phyloP scores from a whole-genome alignment of 805 yeast genomes.

The Hagleromyces aurorensis region DNA sequence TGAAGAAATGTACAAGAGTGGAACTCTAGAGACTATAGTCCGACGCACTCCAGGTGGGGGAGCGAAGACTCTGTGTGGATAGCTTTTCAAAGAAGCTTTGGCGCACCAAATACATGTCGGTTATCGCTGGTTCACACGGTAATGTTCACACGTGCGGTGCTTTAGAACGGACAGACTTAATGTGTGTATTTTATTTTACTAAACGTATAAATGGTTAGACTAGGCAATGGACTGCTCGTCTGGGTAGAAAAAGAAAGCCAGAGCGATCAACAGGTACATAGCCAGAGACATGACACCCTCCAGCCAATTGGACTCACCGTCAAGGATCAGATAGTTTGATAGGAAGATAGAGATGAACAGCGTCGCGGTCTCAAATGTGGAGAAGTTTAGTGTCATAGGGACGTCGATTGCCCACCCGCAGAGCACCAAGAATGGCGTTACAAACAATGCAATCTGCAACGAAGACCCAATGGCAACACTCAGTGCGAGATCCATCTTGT shows the following conservation, averaged over 20 bases:
- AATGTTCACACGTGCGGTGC: too few species aligned
- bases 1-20: too few species aligned
- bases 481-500: constrained; percentile 95
- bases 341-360: constrained; percentile 84
- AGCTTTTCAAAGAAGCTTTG: too few species aligned
- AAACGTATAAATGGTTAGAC: constrained; percentile 1
- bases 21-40: too few species aligned
- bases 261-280: constrained; percentile 77
- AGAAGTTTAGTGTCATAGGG: constrained; percentile 88
- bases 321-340: constrained; percentile 77
- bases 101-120: too few species aligned
- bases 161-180: too few species aligned
- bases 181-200: too few species aligned
- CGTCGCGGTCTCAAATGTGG: constrained; percentile 89
- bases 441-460: constrained; percentile 88
- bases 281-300: constrained; percentile 91
- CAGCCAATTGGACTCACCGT: constrained; percentile 94
- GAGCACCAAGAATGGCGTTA: constrained; percentile 90
- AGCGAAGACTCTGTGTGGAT: too few species aligned
- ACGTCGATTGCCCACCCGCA: constrained; percentile 88
- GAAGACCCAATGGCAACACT: constrained; percentile 97
- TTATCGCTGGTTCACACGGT: too few species aligned
- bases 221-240: constrained; percentile 31
- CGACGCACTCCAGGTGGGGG: too few species aligned
- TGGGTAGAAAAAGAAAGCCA: constrained; percentile 88